Conservation (phyloP, 306 rosid genomes). For the Castanea crenata region DNA sequence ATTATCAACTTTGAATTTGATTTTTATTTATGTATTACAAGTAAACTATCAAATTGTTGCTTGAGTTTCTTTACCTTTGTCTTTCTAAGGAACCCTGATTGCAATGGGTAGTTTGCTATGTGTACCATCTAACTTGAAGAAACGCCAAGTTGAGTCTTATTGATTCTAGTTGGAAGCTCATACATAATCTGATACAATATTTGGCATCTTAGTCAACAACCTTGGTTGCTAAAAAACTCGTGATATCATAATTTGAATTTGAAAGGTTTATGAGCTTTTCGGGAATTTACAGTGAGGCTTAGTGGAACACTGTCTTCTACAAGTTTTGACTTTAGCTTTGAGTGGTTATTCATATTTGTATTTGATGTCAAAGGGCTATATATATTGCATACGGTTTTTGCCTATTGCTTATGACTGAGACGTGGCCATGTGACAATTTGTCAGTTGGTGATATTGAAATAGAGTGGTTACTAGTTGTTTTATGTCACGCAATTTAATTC, state of each 20-base stretch:
- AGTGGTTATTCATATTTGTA: not conserved
- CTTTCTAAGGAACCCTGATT: not conserved
- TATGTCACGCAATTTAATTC: not conserved
- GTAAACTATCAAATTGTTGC: not conserved
- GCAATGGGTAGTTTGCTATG: not conserved
- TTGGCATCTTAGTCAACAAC: not conserved
- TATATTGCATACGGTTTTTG: not conserved
- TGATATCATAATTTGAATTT: not conserved
- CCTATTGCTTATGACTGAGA: not conserved
- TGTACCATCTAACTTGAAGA: not conserved
- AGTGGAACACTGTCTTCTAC: conserved; percentile 2
- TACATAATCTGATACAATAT: not conserved
- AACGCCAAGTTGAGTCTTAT: not conserved
- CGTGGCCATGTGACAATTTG: not conserved
- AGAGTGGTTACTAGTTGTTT: not conserved
- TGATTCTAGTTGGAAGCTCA: not conserved
- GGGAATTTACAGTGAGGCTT: conserved; percentile 17
- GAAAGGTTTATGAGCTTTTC: not conserved
- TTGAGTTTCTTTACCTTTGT: not conserved
- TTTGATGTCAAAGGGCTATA: not conserved
- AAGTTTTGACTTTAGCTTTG: not conserved
- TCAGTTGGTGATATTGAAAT: not conserved
- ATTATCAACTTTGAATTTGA: not conserved
- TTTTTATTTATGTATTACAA: not conserved
- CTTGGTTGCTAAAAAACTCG: not conserved